Conservation (phyloP, 2,329 filamentous ascomycete species). For the Ophiocordyceps robertsii region DNA sequence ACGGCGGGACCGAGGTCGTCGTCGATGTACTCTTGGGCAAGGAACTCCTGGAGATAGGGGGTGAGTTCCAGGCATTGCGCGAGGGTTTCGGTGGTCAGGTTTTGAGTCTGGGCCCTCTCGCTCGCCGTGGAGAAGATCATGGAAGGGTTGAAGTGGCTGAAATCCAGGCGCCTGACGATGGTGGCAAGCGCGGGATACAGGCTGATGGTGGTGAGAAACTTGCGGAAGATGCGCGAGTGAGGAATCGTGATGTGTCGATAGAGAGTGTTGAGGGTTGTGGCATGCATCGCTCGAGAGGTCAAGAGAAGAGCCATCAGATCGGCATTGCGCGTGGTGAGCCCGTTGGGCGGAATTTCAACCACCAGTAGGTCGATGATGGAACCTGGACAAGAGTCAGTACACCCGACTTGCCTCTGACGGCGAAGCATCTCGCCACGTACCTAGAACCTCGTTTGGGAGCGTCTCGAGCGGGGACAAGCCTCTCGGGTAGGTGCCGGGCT, state of each 20-base stretch:
- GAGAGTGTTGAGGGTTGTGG: conserved; percentile 58
- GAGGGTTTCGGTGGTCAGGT: conserved; percentile 62
- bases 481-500: conserved; percentile 17
- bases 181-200: conserved; percentile 56
- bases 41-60: conserved; percentile 62
- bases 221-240: conserved; percentile 71
- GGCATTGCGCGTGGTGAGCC: conserved; percentile 61
- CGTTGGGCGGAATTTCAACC: conserved; percentile 58
- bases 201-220: conserved; percentile 58
- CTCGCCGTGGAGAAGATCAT: conserved; percentile 62
- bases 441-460: conserved; percentile 56
- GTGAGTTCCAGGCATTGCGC: conserved; percentile 58
- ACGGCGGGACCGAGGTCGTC: conserved; percentile 59
- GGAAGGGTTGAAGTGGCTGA: conserved; percentile 74
- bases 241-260: conserved; percentile 73
- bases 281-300: conserved; percentile 62
- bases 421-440: conserved; percentile 31
- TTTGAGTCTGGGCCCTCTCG: conserved; percentile 61
- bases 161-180: conserved; percentile 67
- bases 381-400: conserved; percentile 26
- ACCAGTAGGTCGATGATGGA: conserved; percentile 63
- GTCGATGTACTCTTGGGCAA: conserved; percentile 71
- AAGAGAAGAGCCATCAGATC: conserved; percentile 65
- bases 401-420: background rate
- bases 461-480: conserved; percentile 48